Evolutionary conservation across 2,329 filamentous ascomycete species (phyloP).

Genomic region (Aspergillus aculeatus): DNA sequence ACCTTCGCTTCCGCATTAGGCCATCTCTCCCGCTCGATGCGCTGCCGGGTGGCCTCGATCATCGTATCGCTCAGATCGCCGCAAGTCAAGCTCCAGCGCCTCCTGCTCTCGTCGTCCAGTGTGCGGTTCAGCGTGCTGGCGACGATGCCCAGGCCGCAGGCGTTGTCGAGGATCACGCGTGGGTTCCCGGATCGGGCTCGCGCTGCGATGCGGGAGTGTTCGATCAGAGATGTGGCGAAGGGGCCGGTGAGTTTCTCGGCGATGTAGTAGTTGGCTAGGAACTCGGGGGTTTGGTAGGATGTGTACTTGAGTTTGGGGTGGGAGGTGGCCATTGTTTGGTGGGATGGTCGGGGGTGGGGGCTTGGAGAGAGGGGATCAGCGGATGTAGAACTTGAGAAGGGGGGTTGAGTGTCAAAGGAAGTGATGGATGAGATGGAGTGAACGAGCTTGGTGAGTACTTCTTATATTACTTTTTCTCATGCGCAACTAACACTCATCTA

Average conservation of each 20-base stretch:
- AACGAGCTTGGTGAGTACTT: neutral
- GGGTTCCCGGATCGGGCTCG: constrained; percentile 17
- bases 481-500: no score
- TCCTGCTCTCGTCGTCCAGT: constrained; percentile 41
- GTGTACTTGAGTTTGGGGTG: neutral
- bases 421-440: neutral
- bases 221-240: constrained; percentile 31
- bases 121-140: constrained; percentile 46
- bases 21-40: constrained; percentile 48
- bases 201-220: constrained; percentile 27
- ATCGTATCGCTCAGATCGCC: constrained; percentile 49
- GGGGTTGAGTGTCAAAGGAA: neutral
- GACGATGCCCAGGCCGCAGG: constrained; percentile 54
- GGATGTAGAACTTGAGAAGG: no score
- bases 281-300: constrained; percentile 10
- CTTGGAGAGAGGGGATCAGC: neutral
- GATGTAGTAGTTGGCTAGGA: constrained; percentile 27
- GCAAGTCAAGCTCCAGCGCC: constrained; percentile 49
- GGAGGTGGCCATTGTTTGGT: neutral
- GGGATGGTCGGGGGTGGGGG: neutral
- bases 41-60: constrained; percentile 42
- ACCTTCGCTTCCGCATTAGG: constrained; percentile 45
- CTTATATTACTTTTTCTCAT: neutral
- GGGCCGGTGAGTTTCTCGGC: constrained; percentile 32
- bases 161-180: constrained; percentile 51